Conservation (phyloP, 805 yeast species). For the Yarrowia yakushimensis region DNA sequence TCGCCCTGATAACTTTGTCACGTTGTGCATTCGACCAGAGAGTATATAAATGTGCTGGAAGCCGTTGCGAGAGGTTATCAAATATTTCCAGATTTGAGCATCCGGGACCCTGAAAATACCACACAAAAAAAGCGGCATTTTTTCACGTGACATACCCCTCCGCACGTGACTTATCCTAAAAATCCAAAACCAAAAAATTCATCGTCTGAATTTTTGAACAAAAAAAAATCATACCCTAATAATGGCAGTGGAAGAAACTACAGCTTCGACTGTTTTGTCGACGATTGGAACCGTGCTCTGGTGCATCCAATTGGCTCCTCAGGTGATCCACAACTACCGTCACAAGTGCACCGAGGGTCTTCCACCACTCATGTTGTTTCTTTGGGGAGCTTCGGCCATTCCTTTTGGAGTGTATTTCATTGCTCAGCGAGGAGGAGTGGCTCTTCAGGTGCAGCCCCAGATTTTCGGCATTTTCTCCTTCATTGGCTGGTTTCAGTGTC, state of each 20-base stretch:
- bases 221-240: not conserved
- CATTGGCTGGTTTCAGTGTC: conserved; percentile 63
- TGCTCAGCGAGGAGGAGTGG: conserved; percentile 64
- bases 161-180: not conserved
- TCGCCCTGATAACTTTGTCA: conserved; percentile 3
- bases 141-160: not conserved
- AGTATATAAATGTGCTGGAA: not conserved
- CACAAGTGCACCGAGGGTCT: conserved; percentile 80
- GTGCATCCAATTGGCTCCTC: conserved; percentile 91
- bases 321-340: conserved; percentile 67
- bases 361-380: conserved; percentile 81
- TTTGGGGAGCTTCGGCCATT: conserved; percentile 77
- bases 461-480: conserved; percentile 68
- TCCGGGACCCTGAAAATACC: too few species aligned
- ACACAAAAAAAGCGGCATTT: too few species aligned
- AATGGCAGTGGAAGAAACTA: conserved; percentile 26
- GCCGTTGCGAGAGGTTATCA: not conserved
- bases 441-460: conserved; percentile 84
- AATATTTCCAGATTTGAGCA: not conserved
- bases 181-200: not conserved
- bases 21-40: not conserved
- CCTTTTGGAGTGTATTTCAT: conserved; percentile 86
- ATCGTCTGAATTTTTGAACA: not conserved
- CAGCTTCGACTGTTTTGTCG: conserved; percentile 70
- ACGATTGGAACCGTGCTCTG: conserved; percentile 88